Base-by-base conservation (phyloP, 106 monocot genomes). In the Alisma plantagoaquatica region DNA sequence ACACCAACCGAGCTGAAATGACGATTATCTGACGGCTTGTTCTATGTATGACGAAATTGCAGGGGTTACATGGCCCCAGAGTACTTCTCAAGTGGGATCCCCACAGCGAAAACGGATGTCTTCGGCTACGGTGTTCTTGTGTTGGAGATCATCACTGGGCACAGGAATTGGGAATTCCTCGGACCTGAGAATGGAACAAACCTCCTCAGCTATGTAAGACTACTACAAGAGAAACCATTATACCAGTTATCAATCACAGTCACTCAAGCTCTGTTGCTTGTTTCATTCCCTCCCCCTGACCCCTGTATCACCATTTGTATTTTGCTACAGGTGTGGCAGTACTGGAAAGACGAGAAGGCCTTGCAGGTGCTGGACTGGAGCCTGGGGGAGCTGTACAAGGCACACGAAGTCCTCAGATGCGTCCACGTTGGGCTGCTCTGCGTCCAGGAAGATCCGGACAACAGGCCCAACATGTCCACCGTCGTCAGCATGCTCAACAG, bases 11-110 rank as follows among this genome's bases (percentile, higher is more conserved):
- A 22, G 12, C 10, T n/a, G n/a, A n/a, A n/a, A n/a, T n/a, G n/a
- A n/a, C n/a, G n/a, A n/a, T n/a, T n/a, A n/a, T n/a, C n/a, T n/a
- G n/a, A n/a, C 3, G 4, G 2, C 22, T n/a, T 8, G 1, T 38
- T 19, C 53, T 3, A 22, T 41, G 14, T 22, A 33, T 38, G 35
- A n/a, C n/a, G n/a, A n/a, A 38, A 14, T 38, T 57, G 27, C 73
- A 80, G 79, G 18, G 79, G 79, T 35, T 79, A 79, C 56, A 62
- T 79, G 74, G 74, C 79, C 10, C 79, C 79, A 2, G 79, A 79
- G 35, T 79, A 65, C 51, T 73, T 60, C 9, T 41, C 53, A 10
- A 52, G 55, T 49, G 78, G 78, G 0, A 43, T 51, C 17, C 67
- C 67, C 46, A 73, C 78, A 0, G 48, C 54, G 23, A 78, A 78